phyloP scores from a whole-genome alignment of 352 stramenopile genomes.

The Thalassiosira livingstoniorum region DNA sequence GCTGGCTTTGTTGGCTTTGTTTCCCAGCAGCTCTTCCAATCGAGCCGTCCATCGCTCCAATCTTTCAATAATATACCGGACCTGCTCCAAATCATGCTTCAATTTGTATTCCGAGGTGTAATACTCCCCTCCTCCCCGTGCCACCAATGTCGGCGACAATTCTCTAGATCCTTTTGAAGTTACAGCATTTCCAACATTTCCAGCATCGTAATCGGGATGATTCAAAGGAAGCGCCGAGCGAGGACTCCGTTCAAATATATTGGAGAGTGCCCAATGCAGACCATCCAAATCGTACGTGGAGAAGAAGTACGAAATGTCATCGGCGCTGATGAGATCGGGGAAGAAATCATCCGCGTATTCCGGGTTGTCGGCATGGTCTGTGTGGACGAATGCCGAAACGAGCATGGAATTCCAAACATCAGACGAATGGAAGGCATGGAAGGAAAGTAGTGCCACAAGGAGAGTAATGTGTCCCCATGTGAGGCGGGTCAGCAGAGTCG shows the following conservation, averaged over 20 bases:
- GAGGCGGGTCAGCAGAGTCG: no score
- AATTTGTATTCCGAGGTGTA: conserved; percentile 77
- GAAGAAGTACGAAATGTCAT: conserved; percentile 72
- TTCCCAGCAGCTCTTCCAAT: no score
- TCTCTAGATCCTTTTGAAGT: not conserved
- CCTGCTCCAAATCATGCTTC: conserved; percentile 66
- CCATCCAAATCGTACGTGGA: conserved; percentile 69
- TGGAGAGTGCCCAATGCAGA: conserved; percentile 63
- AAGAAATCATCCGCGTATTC: conserved; percentile 51
- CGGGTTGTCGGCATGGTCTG: not conserved
- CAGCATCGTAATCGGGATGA: no score
- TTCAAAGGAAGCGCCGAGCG: no score
- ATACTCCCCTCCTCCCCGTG: conserved; percentile 59
- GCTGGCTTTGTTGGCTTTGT: no score
- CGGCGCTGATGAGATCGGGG: conserved; percentile 53
- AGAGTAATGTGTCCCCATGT: no score
- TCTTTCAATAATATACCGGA: conserved; percentile 55
- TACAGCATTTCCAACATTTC: conserved; percentile 21
- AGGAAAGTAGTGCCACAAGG: no score
- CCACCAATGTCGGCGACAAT: conserved; percentile 45
- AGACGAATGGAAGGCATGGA: no score
- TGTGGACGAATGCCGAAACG: not conserved
- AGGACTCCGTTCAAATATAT: conserved; percentile 57
- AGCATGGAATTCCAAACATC: no score
- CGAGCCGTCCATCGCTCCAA: conserved; percentile 46